A percentile compares a stretch with the other conserved stretches of the same genome.
phyloP scores from a whole-genome alignment of 176 grass and related monocot species.

The Alopecurus myosuroides region DNA sequence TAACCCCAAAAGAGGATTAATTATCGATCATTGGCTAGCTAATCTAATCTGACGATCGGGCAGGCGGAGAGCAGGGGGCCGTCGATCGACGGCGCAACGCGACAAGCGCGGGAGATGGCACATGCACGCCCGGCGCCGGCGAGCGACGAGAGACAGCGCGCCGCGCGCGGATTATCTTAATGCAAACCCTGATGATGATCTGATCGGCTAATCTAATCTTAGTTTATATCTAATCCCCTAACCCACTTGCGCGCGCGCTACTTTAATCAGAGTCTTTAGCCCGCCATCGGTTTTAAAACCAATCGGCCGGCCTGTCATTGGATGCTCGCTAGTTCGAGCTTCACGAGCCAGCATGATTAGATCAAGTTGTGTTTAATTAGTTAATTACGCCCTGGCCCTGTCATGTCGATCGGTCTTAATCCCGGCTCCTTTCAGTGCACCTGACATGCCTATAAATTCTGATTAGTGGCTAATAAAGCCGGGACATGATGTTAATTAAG shows the following conservation, averaged over 20 bases:
- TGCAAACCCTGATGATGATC: neutral
- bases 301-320: conserved; percentile 11
- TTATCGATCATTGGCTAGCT: neutral
- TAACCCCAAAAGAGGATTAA: neutral
- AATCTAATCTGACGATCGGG: neutral
- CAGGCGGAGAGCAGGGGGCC: neutral
- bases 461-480: neutral
- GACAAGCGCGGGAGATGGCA: conserved; percentile 31
- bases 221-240: conserved; percentile 24
- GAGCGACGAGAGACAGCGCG: conserved; percentile 47
- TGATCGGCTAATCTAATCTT: conserved; percentile 10
- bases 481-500: neutral
- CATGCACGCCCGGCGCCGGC: conserved; percentile 18
- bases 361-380: neutral
- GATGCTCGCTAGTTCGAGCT: conserved; percentile 1
- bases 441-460: neutral
- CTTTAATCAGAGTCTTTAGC: conserved; percentile 40
- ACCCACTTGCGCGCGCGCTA: conserved; percentile 23
- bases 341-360: neutral
- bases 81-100: conserved; percentile 14
- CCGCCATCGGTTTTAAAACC: conserved; percentile 27
- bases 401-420: neutral
- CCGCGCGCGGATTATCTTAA: conserved; percentile 48
- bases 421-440: neutral
- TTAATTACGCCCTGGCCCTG: neutral